Evolutionary conservation across 2,329 filamentous ascomycete species (phyloP), one percentile per base, ranked within the genome.

Genomic region (Aspergillus ruber): DNA sequence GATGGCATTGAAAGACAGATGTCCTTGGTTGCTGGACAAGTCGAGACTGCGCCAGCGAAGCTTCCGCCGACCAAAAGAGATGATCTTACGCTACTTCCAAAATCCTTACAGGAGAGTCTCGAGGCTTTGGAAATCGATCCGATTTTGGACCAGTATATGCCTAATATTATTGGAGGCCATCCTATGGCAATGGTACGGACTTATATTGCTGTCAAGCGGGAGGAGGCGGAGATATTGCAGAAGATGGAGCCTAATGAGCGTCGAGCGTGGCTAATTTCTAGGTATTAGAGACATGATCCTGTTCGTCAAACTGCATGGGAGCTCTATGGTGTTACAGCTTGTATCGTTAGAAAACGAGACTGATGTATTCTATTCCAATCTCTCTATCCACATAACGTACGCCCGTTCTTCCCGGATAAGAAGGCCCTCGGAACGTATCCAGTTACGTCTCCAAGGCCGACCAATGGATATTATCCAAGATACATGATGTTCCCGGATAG

Each of bases 1-100:
- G 48, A 52, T 35, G 51, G 55, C 13, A 41, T 55, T 20, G 17
- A 25, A 4, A 47, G 10, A 10, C 21, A 12, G 6, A 18, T 25
- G 25, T 20, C 23, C 9, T 21, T 46, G 44, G n/a, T 4, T 10
- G 36, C 21, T 4, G 23, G 44, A 5, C 21, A 46, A 25, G 40
- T 36, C 33, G 9, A 9, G 7, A 35, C n/a, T 15, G 17, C 32
- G 20, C 20, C 44, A 12, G 36, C 23, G 15, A n/a, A 17, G 6
- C 9, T 46, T 13, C 20, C 21, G 1, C 6, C 13, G 3, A n/a
- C 15, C 4, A 25, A 45, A 15, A 36, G 18, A 27, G 25, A 41
- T 9, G 17, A 36, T 3, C 23, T 46, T 3, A 25, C 23, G 2
- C 10, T 46, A 3, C 23, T 42, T 12, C 44, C 44, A 3, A 42